phyloP scores from a whole-genome alignment of 495 filamentous ascomycete species.

The Cryomyces minteri region DNA sequence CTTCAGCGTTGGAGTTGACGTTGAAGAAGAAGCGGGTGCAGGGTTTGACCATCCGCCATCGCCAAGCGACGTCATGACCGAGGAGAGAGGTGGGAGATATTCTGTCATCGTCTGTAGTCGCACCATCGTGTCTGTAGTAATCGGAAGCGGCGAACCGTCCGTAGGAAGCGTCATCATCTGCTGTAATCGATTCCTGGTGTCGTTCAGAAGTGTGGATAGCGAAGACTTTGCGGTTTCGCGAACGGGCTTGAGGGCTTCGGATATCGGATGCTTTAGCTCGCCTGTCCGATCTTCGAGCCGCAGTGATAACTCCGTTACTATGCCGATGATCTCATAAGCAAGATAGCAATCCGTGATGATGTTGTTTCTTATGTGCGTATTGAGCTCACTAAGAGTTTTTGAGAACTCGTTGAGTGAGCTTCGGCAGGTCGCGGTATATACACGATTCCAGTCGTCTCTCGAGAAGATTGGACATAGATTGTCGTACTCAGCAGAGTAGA shows the following conservation, averaged over 20 bases:
- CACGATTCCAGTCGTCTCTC: conserved; percentile 61
- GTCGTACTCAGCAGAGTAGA: conserved; percentile 75
- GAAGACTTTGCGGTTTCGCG: conserved; percentile 83
- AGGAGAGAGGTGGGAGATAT: conserved; percentile 72
- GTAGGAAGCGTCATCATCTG: conserved; percentile 45
- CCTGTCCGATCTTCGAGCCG: conserved; percentile 66
- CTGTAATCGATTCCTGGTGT: conserved; percentile 52
- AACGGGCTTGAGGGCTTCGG: conserved; percentile 73
- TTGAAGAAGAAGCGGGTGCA: conserved; percentile 25
- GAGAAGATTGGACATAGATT: conserved; percentile 72
- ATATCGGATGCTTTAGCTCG: conserved; percentile 65
- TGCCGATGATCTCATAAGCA: conserved; percentile 88
- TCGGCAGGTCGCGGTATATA: conserved; percentile 60
- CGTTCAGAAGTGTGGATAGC: conserved; percentile 67
- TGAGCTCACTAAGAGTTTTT: conserved; percentile 73
- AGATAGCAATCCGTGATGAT: conserved; percentile 88
- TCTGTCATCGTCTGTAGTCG: conserved; percentile 71
- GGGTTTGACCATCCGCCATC: conserved; percentile 72
- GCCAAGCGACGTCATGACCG: conserved; percentile 78
- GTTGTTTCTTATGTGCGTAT: conserved; percentile 71
- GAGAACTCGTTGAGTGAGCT: conserved; percentile 61
- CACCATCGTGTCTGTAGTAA: conserved; percentile 72
- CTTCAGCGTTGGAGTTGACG: conserved; percentile 50
- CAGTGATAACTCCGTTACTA: conserved; percentile 63
- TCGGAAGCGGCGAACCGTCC: conserved; percentile 61